Percentiles rank a stretch among this genome's conserved stretches.
phyloP scores from a whole-genome alignment of 1,284 basidiomycete genomes.

The Chiua sp. region DNA sequence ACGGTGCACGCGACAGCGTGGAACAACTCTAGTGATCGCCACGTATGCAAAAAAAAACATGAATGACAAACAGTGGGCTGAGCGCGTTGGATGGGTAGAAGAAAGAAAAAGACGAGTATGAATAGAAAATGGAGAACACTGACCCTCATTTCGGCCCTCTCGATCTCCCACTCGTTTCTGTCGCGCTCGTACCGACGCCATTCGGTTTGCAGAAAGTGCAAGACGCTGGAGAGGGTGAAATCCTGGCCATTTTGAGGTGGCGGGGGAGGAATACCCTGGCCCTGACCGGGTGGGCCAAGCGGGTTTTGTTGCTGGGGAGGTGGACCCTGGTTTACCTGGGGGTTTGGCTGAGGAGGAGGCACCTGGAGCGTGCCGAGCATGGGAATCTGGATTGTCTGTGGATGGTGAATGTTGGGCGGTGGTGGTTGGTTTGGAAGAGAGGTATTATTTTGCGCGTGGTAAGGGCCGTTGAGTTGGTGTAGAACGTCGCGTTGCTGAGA shows the following conservation, averaged over 20 bases:
- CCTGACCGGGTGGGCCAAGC: constrained; percentile 55
- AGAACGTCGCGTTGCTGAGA: constrained; percentile 36
- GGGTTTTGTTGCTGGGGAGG: constrained; percentile 52
- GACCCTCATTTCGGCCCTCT: constrained; percentile 98
- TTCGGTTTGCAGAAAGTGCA: constrained; percentile 98
- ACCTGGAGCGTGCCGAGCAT: constrained; percentile 76
- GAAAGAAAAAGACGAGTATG: background rate
- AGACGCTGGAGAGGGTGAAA: constrained; percentile 92
- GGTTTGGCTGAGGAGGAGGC: constrained; percentile 55
- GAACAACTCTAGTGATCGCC: background rate
- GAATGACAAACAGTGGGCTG: too few species aligned
- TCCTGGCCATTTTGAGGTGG: constrained; percentile 84
- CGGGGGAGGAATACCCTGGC: constrained; percentile 70
- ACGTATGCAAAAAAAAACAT: too few species aligned
- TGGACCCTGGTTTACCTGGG: constrained; percentile 42
- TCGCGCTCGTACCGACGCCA: constrained; percentile 97
- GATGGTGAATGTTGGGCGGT: constrained; percentile 41
- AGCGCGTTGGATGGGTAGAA: background rate
- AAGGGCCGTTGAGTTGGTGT: constrained; percentile 30
- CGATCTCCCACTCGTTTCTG: constrained; percentile 99
- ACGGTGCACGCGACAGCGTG: constrained; percentile 12
- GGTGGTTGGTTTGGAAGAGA: constrained; percentile 19
- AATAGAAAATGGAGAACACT: constrained; percentile 39
- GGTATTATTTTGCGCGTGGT: constrained; percentile 31
- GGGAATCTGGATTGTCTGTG: constrained; percentile 54